Percentiles rank a stretch among this genome's conserved stretches.
phyloP scores from a whole-genome alignment of 805 yeast species.

The Komagataella phaffii region DNA sequence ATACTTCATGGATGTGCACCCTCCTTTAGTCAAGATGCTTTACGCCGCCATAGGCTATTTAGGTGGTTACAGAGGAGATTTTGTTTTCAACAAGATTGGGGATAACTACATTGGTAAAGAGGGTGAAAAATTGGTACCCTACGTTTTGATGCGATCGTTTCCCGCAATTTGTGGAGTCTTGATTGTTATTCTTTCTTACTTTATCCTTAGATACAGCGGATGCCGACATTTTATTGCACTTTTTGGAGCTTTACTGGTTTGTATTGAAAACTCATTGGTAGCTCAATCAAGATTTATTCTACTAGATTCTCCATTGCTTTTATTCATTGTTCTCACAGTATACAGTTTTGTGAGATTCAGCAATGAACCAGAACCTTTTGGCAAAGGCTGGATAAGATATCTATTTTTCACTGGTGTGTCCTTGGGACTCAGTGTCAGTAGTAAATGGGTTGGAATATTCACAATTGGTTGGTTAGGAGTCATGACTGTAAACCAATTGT shows the following conservation, averaged over 20 bases:
- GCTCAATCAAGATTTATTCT: slow-evolving; percentile 45
- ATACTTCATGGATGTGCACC: slow-evolving; percentile 60
- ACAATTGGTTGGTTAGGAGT: slow-evolving; percentile 53
- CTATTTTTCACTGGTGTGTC: slow-evolving; percentile 32
- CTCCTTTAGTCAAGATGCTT: slow-evolving; percentile 54
- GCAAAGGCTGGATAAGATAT: slow-evolving; percentile 37
- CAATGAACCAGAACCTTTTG: slow-evolving; percentile 22
- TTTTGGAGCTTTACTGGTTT: slow-evolving; percentile 34
- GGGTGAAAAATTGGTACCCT: slow-evolving; percentile 18
- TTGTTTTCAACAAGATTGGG: slow-evolving; percentile 31
- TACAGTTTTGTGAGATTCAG: slow-evolving; percentile 38
- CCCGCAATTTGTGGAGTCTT: slow-evolving; percentile 43
- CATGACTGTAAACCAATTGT: slow-evolving; percentile 35
- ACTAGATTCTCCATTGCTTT: slow-evolving; percentile 29
- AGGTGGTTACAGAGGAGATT: slow-evolving; percentile 37
- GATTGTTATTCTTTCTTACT: slow-evolving; percentile 37
- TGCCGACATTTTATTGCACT: slow-evolving; percentile 37
- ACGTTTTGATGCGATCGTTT: slow-evolving; percentile 40
- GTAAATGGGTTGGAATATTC: slow-evolving; percentile 61
- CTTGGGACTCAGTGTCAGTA: slow-evolving; percentile 43
- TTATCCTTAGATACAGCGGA: slow-evolving; percentile 40
- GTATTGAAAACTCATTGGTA: slow-evolving; percentile 53
- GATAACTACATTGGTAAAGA: slow-evolving; percentile 19
- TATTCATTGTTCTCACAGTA: slow-evolving; percentile 32
- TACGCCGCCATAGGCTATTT: slow-evolving; percentile 39